Percentiles rank a stretch among this genome's conserved stretches.
These are phyloP conservation scores for Golubevia pallescens DNA, from an alignment of 1,284 basidiomycete species.

Conservation along the genomic window DNA sequence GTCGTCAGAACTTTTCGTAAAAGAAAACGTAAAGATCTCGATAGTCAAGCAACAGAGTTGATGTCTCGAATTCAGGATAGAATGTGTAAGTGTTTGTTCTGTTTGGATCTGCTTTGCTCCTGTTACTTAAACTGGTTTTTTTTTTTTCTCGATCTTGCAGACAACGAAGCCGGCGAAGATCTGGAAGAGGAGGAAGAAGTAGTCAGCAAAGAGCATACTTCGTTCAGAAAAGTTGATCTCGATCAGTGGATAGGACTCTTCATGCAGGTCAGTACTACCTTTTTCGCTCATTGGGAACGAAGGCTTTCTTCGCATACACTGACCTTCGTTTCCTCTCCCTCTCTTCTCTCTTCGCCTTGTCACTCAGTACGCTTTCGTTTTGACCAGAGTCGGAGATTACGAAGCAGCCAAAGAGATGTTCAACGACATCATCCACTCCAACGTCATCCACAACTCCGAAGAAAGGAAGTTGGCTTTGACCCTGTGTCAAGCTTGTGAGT, in stretches of 20 bases:
- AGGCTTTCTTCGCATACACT: background rate
- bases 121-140: too few species aligned
- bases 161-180: constrained; percentile 42
- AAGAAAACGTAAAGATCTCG: constrained; percentile 64
- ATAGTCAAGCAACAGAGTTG: constrained; percentile 76
- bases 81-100: constrained; percentile 68
- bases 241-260: constrained; percentile 84
- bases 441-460: constrained; percentile 37
- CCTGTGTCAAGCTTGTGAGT: constrained; percentile 35
- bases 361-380: constrained; percentile 79
- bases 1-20: constrained; percentile 44
- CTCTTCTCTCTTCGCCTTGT: too few species aligned
- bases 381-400: constrained; percentile 71
- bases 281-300: background rate
- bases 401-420: constrained; percentile 73
- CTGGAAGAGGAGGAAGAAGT: constrained; percentile 68
- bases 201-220: constrained; percentile 38
- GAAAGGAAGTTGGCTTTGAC: constrained; percentile 38
- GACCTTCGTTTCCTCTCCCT: background rate
- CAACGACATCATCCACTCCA: constrained; percentile 73
- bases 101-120: constrained; percentile 61
- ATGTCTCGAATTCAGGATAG: constrained; percentile 76
- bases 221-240: constrained; percentile 82
- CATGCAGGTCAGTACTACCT: constrained; percentile 73
- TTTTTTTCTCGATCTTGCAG: background rate